A percentile compares a stretch with the other conserved stretches of the same genome.
These are phyloP conservation scores for Phalaenopsis equestris DNA, from an alignment of 106 monocot genomes.

Conservation along the genomic window DNA sequence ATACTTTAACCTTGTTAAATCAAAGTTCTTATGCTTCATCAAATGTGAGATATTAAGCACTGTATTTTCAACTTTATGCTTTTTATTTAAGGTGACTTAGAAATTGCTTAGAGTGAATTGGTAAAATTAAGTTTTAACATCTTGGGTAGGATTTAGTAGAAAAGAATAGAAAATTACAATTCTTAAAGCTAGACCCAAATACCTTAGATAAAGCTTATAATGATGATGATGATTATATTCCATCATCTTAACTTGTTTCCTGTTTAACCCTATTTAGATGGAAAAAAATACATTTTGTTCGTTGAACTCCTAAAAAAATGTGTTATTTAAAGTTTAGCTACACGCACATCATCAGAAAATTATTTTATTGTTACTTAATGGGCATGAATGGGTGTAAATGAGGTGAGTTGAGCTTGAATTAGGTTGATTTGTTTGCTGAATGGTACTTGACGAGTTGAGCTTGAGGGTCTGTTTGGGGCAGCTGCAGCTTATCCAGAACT, in stretches of 20 bases:
- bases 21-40: not conserved
- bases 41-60: not conserved
- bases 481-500: too few relatives aligned
- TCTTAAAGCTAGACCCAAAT: too few relatives aligned
- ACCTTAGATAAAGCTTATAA: too few relatives aligned
- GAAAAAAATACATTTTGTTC: not conserved
- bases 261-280: not conserved
- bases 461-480: too few relatives aligned
- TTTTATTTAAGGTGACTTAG: not conserved
- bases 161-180: not conserved
- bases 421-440: too few relatives aligned
- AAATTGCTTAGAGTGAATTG: not conserved
- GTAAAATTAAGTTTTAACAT: not conserved
- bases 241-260: too few relatives aligned
- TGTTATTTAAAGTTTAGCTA: not conserved
- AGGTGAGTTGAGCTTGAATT: too few relatives aligned
- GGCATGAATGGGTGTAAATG: too few relatives aligned
- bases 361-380: not conserved
- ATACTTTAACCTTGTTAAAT: not conserved
- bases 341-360: not conserved
- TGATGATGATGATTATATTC: too few relatives aligned
- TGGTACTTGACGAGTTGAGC: too few relatives aligned
- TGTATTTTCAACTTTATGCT: not conserved
- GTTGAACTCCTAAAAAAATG: not conserved
- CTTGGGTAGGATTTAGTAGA: not conserved